These are phyloP conservation scores for Candida chilensis DNA, from an alignment of 805 yeast genomes.

Conservation along the genomic window DNA sequence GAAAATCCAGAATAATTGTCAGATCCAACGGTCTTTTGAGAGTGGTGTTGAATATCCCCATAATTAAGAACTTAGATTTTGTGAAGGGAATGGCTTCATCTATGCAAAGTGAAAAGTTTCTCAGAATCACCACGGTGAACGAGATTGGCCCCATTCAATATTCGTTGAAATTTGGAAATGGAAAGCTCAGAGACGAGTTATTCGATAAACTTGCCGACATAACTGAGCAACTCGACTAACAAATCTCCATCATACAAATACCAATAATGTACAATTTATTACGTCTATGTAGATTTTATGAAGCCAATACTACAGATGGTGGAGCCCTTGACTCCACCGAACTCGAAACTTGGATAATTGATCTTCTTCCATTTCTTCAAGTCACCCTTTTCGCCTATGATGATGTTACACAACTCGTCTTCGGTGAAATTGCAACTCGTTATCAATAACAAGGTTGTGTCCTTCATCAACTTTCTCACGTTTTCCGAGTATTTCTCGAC, in stretches of 20 bases:
- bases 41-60: constrained; percentile 70
- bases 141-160: constrained; percentile 71
- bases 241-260: too few species aligned
- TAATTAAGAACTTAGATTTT: constrained; percentile 53
- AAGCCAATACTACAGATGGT: constrained; percentile 87
- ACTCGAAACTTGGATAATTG: constrained; percentile 73
- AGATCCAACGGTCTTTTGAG: constrained; percentile 80
- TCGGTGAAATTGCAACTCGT: constrained; percentile 95
- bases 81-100: constrained; percentile 83
- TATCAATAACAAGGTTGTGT: constrained; percentile 57
- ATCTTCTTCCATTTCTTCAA: constrained; percentile 58
- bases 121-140: constrained; percentile 64
- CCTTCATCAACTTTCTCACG: constrained; percentile 44
- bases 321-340: constrained; percentile 85
- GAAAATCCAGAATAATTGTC: constrained; percentile 71
- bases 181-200: constrained; percentile 50
- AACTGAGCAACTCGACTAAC: too few species aligned
- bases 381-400: constrained; percentile 31
- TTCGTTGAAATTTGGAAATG: constrained; percentile 64
- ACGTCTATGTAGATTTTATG: too few species aligned
- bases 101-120: constrained; percentile 71
- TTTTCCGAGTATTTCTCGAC: constrained; percentile 54
- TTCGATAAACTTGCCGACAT: too few species aligned
- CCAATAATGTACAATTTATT: too few species aligned
- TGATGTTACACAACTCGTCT: constrained; percentile 52